Percentiles rank a stretch among this genome's conserved stretches.
phyloP scores from a whole-genome alignment of 2,329 filamentous ascomycete species.

The Xylariales sp. region DNA sequence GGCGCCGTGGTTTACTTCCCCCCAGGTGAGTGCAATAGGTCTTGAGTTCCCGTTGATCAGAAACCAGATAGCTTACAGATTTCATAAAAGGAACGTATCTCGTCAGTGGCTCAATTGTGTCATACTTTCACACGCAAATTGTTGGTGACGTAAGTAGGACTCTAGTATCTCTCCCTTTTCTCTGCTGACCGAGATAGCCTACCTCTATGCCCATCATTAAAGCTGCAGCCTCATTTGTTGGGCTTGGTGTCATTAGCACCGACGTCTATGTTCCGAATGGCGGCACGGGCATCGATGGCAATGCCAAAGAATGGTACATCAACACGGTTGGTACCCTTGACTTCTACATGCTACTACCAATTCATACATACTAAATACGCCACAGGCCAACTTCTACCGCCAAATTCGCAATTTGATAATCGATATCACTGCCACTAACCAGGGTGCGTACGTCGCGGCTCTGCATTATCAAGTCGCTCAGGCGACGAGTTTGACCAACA shows the following conservation, averaged over 20 bases:
- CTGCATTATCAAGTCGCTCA: conserved; percentile 12
- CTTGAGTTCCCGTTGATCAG: too few species aligned
- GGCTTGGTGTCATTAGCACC: background rate
- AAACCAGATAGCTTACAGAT: too few species aligned
- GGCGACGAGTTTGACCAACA: conserved; percentile 11
- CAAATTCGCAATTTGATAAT: background rate
- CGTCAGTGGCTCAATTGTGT: conserved; percentile 5
- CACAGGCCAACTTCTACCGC: background rate
- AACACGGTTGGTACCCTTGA: background rate
- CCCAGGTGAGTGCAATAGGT: too few species aligned
- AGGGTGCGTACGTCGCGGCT: background rate
- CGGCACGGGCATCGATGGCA: background rate
- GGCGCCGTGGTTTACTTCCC: conserved; percentile 11
- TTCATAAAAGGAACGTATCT: conserved; percentile 10
- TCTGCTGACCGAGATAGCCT: conserved; percentile 42
- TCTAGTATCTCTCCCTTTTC: conserved; percentile 18
- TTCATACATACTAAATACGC: background rate
- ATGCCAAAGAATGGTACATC: background rate
- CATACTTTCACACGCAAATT: conserved; percentile 4
- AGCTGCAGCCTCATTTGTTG: conserved; percentile 48
- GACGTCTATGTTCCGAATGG: background rate
- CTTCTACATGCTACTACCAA: background rate
- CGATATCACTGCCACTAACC: background rate
- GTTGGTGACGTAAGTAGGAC: conserved; percentile 1
- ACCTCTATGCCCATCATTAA: conserved; percentile 56